Evolutionary conservation across 495 filamentous ascomycete genomes (phyloP).

Genomic region (Penicillium angulare): DNA sequence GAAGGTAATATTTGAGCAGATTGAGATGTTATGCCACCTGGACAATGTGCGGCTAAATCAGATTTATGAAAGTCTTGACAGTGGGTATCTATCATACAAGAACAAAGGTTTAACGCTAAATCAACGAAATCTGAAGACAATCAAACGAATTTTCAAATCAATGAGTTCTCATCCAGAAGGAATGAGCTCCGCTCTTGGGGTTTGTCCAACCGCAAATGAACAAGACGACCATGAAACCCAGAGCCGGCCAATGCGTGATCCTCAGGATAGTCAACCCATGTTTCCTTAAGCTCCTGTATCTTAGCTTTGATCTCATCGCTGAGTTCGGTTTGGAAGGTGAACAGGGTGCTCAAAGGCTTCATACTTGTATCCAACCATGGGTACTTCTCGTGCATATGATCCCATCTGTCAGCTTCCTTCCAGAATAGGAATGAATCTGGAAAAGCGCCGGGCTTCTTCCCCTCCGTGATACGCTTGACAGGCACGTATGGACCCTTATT

Average conservation of each 20-base stretch:
- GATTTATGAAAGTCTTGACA: not conserved
- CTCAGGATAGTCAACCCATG: slow-evolving; percentile 16
- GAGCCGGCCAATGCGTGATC: slow-evolving; percentile 8
- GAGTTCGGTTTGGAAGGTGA: slow-evolving; percentile 9
- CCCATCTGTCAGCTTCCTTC: slow-evolving; percentile 12
- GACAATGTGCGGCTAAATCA: not conserved
- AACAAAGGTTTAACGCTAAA: no score
- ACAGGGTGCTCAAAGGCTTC: slow-evolving; percentile 24
- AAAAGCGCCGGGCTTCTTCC: slow-evolving; percentile 4
- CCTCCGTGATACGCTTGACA: slow-evolving; percentile 7
- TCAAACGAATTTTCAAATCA: no score
- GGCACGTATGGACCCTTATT: not conserved
- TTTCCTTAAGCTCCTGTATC: not conserved
- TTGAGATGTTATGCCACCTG: no score
- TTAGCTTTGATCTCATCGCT: slow-evolving; percentile 5
- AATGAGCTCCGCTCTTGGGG: slow-evolving; percentile 6
- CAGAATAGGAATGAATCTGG: not conserved
- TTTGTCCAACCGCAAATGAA: slow-evolving; percentile 14
- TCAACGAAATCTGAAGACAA: no score
- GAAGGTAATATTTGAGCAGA: no score
- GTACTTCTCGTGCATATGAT: slow-evolving; percentile 1
- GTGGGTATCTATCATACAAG: not conserved
- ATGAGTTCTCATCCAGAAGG: slow-evolving; percentile 5
- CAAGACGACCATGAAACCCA: slow-evolving; percentile 23
- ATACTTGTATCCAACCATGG: slow-evolving; percentile 13